Evolutionary conservation across 441 rosid species (phyloP).

Genomic region (Croton laevigatus): DNA sequence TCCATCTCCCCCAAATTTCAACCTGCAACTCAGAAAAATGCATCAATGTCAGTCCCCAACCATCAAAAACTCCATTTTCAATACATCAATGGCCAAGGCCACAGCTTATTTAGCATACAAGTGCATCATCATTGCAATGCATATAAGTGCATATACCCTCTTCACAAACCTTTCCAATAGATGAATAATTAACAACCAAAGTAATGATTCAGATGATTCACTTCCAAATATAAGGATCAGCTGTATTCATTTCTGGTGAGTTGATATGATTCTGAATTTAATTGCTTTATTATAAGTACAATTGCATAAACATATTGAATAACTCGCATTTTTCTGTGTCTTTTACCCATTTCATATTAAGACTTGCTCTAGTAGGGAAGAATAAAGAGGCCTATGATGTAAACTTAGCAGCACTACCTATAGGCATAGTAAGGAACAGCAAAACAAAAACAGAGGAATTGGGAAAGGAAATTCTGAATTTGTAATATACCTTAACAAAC

Average conservation of each 20-base stretch:
- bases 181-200: neutral
- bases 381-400: neutral
- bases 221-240: neutral
- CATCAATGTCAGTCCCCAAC: slow-evolving; percentile 6
- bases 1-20: slow-evolving; percentile 13
- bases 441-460: no score
- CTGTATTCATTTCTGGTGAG: no score
- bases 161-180: neutral
- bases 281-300: neutral
- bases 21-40: neutral
- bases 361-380: neutral
- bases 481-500: no score
- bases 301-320: neutral
- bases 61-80: neutral
- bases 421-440: neutral
- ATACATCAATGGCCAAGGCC: slow-evolving; percentile 1
- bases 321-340: no score
- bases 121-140: neutral
- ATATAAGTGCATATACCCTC: neutral
- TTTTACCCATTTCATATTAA: neutral
- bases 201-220: neutral
- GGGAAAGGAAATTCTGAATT: no score
- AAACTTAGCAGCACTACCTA: neutral
- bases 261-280: neutral
- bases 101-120: neutral